These are phyloP conservation scores for Colletotrichum siamense DNA, from an alignment of 2,329 filamentous ascomycete genomes.

Conservation along the genomic window DNA sequence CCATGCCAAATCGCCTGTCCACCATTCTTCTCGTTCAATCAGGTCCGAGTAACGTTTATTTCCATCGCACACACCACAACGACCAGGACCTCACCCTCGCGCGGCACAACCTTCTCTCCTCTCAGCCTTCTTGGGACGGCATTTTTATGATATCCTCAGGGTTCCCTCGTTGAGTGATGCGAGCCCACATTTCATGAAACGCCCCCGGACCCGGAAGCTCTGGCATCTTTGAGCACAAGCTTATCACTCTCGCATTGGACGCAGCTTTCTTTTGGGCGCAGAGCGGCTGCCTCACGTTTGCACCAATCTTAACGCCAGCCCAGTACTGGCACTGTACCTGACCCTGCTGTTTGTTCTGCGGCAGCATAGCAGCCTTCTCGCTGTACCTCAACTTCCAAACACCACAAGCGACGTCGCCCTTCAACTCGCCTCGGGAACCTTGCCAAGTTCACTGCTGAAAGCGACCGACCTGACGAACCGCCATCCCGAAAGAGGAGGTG, in stretches of 20 bases:
- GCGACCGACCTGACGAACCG: conserved; percentile 12
- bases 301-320: not conserved
- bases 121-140: not conserved
- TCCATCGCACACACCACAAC: conserved; percentile 17
- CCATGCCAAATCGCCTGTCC: not conserved
- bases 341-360: not conserved
- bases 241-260: conserved; percentile 9
- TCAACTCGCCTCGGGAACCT: not conserved
- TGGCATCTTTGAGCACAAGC: conserved; percentile 23
- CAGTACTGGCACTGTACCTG: not conserved
- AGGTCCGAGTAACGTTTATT: conserved; percentile 1
- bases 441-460: conserved; percentile 13
- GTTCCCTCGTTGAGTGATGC: conserved; percentile 12
- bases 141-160: conserved; percentile 1
- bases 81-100: conserved; percentile 1
- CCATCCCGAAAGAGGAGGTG: conserved; percentile 21
- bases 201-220: conserved; percentile 23
- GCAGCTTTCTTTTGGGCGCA: conserved; percentile 7
- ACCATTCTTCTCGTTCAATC: conserved; percentile 4
- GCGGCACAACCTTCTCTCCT: conserved; percentile 1
- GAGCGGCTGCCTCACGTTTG: conserved; percentile 3
- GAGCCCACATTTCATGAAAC: conserved; percentile 24
- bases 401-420: not conserved
- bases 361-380: not conserved
- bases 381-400: not conserved